Percentiles rank a stretch among this genome's conserved stretches.
These are phyloP conservation scores for Fusarium paranaense DNA, from an alignment of 2,329 filamentous ascomycete genomes.

Conservation along the genomic window DNA sequence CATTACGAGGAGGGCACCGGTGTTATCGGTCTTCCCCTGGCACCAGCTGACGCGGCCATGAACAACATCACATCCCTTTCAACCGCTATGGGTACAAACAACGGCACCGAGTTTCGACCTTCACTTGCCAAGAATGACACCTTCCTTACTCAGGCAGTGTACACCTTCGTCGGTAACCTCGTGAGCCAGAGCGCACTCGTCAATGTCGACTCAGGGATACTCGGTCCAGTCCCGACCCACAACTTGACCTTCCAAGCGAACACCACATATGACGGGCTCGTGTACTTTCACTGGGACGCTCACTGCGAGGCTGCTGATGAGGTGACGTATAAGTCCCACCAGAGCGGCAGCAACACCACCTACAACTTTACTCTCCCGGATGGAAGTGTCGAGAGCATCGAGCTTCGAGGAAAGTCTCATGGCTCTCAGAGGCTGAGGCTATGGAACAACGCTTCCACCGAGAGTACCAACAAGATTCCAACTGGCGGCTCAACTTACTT, in stretches of 20 bases:
- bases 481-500: conserved; percentile 25
- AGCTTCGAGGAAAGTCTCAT: background rate
- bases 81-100: conserved; percentile 17
- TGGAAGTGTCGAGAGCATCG: conserved; percentile 24
- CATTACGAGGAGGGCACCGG: conserved; percentile 13
- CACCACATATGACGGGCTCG: conserved; percentile 30
- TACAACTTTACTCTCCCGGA: conserved; percentile 38
- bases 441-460: conserved; percentile 19
- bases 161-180: conserved; percentile 36
- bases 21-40: conserved; percentile 29
- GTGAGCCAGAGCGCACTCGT: conserved; percentile 32
- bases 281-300: conserved; percentile 37
- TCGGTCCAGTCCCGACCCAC: conserved; percentile 33
- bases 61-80: conserved; percentile 27
- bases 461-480: conserved; percentile 17
- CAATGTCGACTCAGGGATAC: conserved; percentile 31
- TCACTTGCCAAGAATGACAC: conserved; percentile 32
- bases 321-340: conserved; percentile 25
- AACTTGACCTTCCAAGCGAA: conserved; percentile 32
- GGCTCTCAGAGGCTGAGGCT: conserved; percentile 22
- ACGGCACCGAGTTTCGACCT: background rate
- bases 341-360: conserved; percentile 15
- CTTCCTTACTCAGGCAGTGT: conserved; percentile 26
- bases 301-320: conserved; percentile 32
- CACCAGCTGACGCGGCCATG: conserved; percentile 1